phyloP scores from a whole-genome alignment of 805 yeast species.

The Monosporozyma siamensis region DNA sequence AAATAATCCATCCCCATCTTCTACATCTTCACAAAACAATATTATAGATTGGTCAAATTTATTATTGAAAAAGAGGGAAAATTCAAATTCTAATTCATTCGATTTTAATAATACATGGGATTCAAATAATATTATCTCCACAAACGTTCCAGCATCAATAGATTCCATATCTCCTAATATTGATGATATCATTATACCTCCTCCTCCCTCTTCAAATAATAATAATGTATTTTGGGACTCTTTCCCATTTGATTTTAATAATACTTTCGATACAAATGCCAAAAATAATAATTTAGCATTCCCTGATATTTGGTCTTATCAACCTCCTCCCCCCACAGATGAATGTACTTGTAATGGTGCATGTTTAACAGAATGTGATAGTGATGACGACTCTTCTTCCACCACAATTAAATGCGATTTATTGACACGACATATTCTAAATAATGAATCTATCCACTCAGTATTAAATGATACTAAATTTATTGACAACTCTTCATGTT shows the following conservation, averaged over 20 bases:
- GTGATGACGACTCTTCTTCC: background rate
- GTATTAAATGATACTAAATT: conserved; percentile 5
- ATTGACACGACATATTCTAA: conserved; percentile 7
- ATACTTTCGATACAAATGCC: background rate
- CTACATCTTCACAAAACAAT: too few relatives aligned
- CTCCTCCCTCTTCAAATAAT: background rate
- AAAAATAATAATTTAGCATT: background rate
- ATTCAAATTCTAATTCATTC: background rate
- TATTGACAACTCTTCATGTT: background rate
- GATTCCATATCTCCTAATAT: too few relatives aligned
- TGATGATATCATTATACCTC: too few relatives aligned
- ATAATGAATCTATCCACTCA: conserved; percentile 6
- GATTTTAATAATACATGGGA: conserved; percentile 1
- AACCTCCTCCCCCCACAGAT: background rate
- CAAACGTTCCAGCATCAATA: background rate
- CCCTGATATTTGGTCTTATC: conserved; percentile 1
- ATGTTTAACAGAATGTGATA: background rate
- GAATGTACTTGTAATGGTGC: background rate
- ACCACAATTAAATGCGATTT: conserved; percentile 6
- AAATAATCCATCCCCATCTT: too few relatives aligned
- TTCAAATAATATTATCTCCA: background rate
- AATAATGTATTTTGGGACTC: too few relatives aligned
- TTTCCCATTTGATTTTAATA: conserved; percentile 1
- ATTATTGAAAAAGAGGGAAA: background rate
- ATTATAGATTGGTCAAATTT: conserved; percentile 38